Base-by-base conservation (phyloP, 805 yeast genomes). In the Ogataea paradorogensis region DNA sequence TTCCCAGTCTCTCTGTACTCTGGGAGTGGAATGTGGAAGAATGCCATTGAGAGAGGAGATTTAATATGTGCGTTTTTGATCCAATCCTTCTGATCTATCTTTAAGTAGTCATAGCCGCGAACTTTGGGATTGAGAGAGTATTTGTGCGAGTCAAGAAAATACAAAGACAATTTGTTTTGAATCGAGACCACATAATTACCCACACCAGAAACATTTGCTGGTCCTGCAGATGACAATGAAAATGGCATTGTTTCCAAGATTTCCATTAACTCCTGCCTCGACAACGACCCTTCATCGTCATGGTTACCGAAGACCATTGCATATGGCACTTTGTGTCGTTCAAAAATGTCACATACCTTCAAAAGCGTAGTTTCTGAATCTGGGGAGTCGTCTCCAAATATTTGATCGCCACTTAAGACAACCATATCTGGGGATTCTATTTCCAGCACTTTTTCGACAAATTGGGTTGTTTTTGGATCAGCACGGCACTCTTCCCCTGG, bases 11-110 rank as follows among this genome's bases (percentile, higher is more conserved):
- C 71, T 42, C 78, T 64, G 59, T 78, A 90, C 60, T 93, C 98
- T 1, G 96, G 93, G 13, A 90, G 50, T 0, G 99, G 99, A 22
- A 93, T 90, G 58, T 93, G 99, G 71, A 90, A 85, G 53, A 93
- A 91, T 1, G 95, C 95, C 88, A 93, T 80, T 9, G 88, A 72
- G 46, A 86, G 55, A 27, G 77, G 82, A 4, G 61, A 62, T 13
- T 66, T 65, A 1, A 70, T 46, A 2, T 21, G 27, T 25, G 20
- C 14, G 5, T 21, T 24, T 13, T 35, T 27, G 8, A 42, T 22
- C 38, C 42, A n/a, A 26, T 43, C 43, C 18, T 33, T 41, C 44
- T 59, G 63, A 14, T 52, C 55, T 18, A 52, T 50, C 40, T 57
- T 84, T 41, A 93, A 66, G 84, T 87, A 88, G 58, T 91, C 97